Evolutionary conservation across 768 basidiomycete genomes (phyloP).

Genomic region (Lepiota brunneoincarnata): DNA sequence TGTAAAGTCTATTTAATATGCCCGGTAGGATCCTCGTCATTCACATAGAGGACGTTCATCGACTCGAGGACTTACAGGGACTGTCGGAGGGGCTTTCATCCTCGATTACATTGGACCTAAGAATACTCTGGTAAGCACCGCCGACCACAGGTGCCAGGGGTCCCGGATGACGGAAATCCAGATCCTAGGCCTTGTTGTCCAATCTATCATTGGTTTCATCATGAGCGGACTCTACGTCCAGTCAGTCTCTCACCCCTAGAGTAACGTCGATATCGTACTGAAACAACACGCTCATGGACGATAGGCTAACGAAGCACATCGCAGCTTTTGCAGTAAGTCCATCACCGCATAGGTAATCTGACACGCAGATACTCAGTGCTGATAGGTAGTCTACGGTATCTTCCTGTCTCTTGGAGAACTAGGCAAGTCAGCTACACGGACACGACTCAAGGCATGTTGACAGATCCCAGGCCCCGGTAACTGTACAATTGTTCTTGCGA

Average conservation of each 20-base stretch:
- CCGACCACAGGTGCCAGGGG: too few relatives aligned
- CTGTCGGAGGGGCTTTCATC: constrained; percentile 69
- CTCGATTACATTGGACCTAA: constrained; percentile 78
- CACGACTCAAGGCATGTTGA: neutral
- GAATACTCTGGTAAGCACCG: constrained; percentile 58
- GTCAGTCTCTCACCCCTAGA: constrained; percentile 21
- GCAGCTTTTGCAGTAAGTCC: neutral
- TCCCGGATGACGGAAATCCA: constrained; percentile 24
- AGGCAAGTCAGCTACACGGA: constrained; percentile 36
- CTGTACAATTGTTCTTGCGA: constrained; percentile 78
- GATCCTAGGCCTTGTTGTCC: constrained; percentile 65
- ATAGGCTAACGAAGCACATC: neutral
- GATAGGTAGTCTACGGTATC: constrained; percentile 81
- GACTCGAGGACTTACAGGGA: constrained; percentile 49
- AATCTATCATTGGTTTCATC: constrained; percentile 80
- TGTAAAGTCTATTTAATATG: constrained; percentile 34
- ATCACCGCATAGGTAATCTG: neutral
- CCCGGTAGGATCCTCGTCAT: constrained; percentile 33
- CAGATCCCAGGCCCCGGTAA: constrained; percentile 65
- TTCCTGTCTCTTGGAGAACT: constrained; percentile 88
- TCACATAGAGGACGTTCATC: too few relatives aligned
- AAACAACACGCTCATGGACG: neutral
- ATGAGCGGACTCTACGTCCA: constrained; percentile 80
- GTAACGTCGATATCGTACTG: too few relatives aligned
- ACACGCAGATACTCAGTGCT: neutral